A percentile compares a stretch with the other conserved stretches of the same genome.
Conservation (phyloP, 148 eudicot species). For the Rhododendron mucronatum region DNA sequence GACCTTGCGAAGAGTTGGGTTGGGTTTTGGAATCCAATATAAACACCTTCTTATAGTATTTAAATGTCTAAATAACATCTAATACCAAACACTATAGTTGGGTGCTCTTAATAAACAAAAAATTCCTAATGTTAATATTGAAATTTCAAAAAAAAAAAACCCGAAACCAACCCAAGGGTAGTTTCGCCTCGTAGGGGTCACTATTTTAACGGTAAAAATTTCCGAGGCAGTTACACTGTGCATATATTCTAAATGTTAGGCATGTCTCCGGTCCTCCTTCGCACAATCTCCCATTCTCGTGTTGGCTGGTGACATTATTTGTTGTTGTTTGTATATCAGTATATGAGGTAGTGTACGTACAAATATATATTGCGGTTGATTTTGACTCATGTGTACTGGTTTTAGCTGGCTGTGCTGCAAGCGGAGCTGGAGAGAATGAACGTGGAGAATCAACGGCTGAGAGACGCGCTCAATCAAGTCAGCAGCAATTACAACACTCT, state of each 20-base stretch:
- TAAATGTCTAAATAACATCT: too few relatives aligned
- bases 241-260: too few relatives aligned
- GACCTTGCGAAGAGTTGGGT: too few relatives aligned
- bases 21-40: too few relatives aligned
- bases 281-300: neutral
- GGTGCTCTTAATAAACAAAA: too few relatives aligned
- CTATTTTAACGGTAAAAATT: too few relatives aligned
- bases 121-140: too few relatives aligned
- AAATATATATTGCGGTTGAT: neutral
- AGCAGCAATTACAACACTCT: constrained; percentile 33
- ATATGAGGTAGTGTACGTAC: neutral
- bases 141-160: too few relatives aligned
- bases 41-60: too few relatives aligned
- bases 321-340: neutral
- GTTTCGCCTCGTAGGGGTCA: neutral
- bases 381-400: neutral
- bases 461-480: constrained; percentile 34
- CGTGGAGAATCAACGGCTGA: constrained; percentile 40
- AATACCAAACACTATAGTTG: too few relatives aligned
- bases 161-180: too few relatives aligned
- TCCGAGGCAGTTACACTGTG: too few relatives aligned
- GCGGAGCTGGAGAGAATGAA: constrained; percentile 37
- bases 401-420: constrained; percentile 27
- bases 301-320: neutral
- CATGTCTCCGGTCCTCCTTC: neutral